Base-by-base conservation (phyloP, 108 stramenopile genomes). In the Cyclostephanos tholiformis region DNA sequence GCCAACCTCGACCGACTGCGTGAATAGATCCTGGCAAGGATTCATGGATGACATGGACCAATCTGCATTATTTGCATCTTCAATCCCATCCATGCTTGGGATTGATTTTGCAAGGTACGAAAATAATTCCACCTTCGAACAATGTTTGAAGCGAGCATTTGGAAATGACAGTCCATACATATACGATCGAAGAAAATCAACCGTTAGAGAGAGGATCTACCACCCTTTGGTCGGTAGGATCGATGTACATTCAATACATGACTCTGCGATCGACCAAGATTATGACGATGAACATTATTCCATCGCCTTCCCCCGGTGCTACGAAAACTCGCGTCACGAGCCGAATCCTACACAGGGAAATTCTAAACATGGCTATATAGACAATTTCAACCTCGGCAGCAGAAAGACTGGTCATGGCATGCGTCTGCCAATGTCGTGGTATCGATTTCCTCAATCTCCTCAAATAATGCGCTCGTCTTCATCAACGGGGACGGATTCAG, bases 361-460 rank as follows among this genome's bases (percentile, higher is more conserved):
- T 46, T 8, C 22, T 6, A 32, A 38, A 29, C 2, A 27, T n/a
- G 1, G 2, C 32, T 36, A 10, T 41, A 10, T 11, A 59, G 20
- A 60, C 26, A 16, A 39, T 32, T 22, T 26, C 20, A 66, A 66
- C n/a, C n/a, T n/a, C 27, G 29, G 20, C 50, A 53, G 14, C 16
- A 53, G 72, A 17, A 65, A 58, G 39, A 46, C 64, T 4, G 64
- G 64, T 35, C 35, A 66, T 66, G 73, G 73, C n/a, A 65, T 74
- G 52, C 6, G 26, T 30, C 52, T 74, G 65, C 73, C 73, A 20
- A 0, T 22, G 14, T 74, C 65, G 23, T 65, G 63, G 56, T 74
- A 44, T 74, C 53, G 63, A 44, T 74, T 74, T 53, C 73, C 73
- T 30, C 39, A 2, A 17, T 30, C n/a, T n/a, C n/a, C 25, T n/a